Evolutionary conservation across 345 rosid genomes (phyloP).

Genomic region (Populus deltoides): DNA sequence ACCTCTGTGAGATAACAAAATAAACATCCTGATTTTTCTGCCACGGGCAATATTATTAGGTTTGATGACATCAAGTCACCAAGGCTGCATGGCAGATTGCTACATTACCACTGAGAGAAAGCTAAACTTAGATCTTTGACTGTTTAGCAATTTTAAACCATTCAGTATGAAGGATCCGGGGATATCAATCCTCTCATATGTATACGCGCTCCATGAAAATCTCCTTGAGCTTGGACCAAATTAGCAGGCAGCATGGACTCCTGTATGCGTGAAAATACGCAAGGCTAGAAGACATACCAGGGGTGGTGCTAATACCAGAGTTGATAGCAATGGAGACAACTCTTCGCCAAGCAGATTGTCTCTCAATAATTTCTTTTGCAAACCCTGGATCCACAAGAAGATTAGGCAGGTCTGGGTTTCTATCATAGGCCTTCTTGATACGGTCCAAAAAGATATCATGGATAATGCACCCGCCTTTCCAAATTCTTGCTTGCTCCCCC

Average conservation of each 20-base stretch:
- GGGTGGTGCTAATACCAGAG: conserved; percentile 25
- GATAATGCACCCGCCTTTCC: conserved; percentile 21
- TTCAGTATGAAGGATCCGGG: conserved; percentile 33
- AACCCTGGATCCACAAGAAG: conserved; percentile 33
- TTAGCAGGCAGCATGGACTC: too few relatives aligned
- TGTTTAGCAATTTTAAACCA: conserved; percentile 31
- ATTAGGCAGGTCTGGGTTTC: conserved; percentile 22
- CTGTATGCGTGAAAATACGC: too few relatives aligned
- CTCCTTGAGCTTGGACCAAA: too few relatives aligned
- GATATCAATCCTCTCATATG: conserved; percentile 24
- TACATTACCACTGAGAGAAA: neutral
- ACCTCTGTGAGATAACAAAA: neutral
- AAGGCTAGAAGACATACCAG: conserved; percentile 19
- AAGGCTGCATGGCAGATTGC: neutral
- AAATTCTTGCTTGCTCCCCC: conserved; percentile 11
- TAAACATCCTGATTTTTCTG: neutral
- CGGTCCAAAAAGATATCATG: conserved; percentile 23
- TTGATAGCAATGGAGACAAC: conserved; percentile 32
- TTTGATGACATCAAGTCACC: neutral
- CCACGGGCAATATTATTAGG: conserved; percentile 17
- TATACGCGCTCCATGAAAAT: conserved; percentile 23
- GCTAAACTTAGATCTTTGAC: conserved; percentile 18
- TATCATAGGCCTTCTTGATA: conserved; percentile 32
- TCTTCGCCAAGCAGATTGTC: conserved; percentile 31
- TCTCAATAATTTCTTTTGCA: conserved; percentile 32